Evolutionary conservation across 768 basidiomycete species (phyloP), one percentile per base, ranked within the genome.

Genomic region (Lyophyllum decastes): DNA sequence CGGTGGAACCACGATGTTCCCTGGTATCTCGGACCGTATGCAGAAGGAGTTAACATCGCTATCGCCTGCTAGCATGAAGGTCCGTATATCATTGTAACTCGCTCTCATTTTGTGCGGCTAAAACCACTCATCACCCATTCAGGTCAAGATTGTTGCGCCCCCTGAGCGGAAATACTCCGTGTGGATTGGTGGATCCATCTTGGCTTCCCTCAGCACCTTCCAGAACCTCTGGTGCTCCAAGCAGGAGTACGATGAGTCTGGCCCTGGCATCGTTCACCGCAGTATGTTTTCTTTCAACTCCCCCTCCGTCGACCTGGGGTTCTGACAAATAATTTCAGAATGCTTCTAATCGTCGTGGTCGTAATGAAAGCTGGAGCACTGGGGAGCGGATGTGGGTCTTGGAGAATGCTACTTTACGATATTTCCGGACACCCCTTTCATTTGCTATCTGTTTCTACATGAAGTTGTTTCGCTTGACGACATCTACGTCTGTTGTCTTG

Each of bases 161-260:
- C 93, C 94, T 54, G 94, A 96, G 81, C 81, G 94, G 66, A 96
- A 93, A 73, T 94, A 94, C 84, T 94, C 92, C 54, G 94, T 95
- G 76, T 97, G 95, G 92, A 94, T 94, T 66, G 90, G 90, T 78
- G 90, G 89, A 58, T 89, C 88, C 43, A 92, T 91, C 66, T 77
- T 92, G 64, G 94, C 94, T 45, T 94, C 92, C 30, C 83, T 97
- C 49, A 89, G 86, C 69, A 95, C 94, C 65, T 96, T 96, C 94
- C 94, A 96, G 80, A 95, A 94, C 72, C 78, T 95, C 76, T 97
- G 95, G 94, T 89, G 89, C 76, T 87, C 88, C 57, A 92, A 92
- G 76, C 90, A 93, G 68, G 94, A 95, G 78, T 95, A 94, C 76
- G 93, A 94, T 72, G 93, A 92, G 73, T 83, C 82, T 55, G 89